phyloP scores from a whole-genome alignment of 768 basidiomycete species.

The Ramaria sp. region DNA sequence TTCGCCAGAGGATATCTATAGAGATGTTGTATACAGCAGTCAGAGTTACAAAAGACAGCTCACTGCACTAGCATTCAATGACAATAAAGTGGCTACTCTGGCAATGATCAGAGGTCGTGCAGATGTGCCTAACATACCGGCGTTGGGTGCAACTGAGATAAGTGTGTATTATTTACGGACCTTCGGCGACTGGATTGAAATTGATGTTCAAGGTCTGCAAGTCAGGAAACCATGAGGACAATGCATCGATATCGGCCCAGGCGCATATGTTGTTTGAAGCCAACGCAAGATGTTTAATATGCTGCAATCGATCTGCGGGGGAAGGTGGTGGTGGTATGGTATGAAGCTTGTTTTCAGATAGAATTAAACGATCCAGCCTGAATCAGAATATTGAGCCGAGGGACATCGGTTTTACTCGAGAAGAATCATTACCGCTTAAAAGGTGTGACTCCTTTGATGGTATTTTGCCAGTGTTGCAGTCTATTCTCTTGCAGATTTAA shows the following conservation, averaged over 20 bases:
- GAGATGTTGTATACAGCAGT: neutral
- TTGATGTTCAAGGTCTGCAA: conserved; percentile 50
- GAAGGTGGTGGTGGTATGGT: conserved; percentile 30
- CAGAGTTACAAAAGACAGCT: neutral
- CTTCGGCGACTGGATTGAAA: conserved; percentile 55
- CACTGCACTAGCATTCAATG: conserved; percentile 48
- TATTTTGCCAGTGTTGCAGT: conserved; percentile 44
- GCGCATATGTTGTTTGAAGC: conserved; percentile 45
- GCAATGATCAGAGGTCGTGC: conserved; percentile 57
- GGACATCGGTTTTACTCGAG: neutral
- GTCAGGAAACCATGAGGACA: conserved; percentile 58
- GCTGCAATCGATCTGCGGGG: neutral
- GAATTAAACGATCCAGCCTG: conserved; percentile 55
- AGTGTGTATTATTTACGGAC: conserved; percentile 21
- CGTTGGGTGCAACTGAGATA: neutral
- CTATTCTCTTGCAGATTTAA: conserved; percentile 61
- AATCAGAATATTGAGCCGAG: neutral
- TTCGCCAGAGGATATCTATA: conserved; percentile 58
- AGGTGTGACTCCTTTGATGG: conserved; percentile 32
- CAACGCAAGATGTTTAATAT: conserved; percentile 50
- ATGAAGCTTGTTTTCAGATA: conserved; percentile 51
- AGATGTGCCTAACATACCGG: conserved; percentile 19
- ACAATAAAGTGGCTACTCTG: conserved; percentile 48
- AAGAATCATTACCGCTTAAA: conserved; percentile 33
- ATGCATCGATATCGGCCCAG: conserved; percentile 57